phyloP scores from a whole-genome alignment of 768 basidiomycete genomes.

The Dioszegia hungarica region DNA sequence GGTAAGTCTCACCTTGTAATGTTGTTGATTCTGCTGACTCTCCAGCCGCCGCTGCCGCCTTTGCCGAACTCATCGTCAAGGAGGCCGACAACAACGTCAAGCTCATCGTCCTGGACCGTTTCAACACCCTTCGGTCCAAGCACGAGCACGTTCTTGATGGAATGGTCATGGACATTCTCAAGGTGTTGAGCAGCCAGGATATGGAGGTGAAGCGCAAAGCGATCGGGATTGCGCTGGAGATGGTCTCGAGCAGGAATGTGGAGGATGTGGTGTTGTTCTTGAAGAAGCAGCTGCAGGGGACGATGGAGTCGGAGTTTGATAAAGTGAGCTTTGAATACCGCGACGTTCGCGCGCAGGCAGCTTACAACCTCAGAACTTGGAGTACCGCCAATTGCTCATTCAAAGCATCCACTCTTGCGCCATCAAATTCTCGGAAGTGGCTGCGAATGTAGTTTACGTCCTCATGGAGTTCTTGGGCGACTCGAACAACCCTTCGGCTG shows the following conservation, averaged over 20 bases:
- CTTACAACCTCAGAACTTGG: conserved; percentile 80
- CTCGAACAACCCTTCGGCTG: conserved; percentile 86
- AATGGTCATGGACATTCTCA: conserved; percentile 91
- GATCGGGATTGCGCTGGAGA: conserved; percentile 77
- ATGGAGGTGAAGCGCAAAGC: conserved; percentile 96
- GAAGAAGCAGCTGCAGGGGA: conserved; percentile 94
- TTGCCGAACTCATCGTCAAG: conserved; percentile 83
- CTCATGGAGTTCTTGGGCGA: conserved; percentile 65
- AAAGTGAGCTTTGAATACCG: conserved; percentile 58
- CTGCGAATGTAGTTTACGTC: conserved; percentile 83
- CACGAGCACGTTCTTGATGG: conserved; percentile 81
- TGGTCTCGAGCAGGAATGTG: conserved; percentile 90
- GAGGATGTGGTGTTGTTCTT: conserved; percentile 94
- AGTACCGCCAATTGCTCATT: conserved; percentile 92
- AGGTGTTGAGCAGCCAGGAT: conserved; percentile 77
- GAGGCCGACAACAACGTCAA: conserved; percentile 99
- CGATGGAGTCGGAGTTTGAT: conserved; percentile 85
- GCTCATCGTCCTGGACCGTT: conserved; percentile 87
- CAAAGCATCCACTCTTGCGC: conserved; percentile 96
- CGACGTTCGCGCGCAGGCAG: neutral
- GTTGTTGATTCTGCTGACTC: conserved; percentile 11
- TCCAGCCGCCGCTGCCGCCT: conserved; percentile 77
- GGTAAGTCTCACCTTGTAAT: conserved; percentile 53
- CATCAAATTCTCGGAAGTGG: conserved; percentile 93
- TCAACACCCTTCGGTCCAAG: conserved; percentile 72